Evolutionary conservation across 352 stramenopile species (phyloP).

Genomic region (Globisporangium ultimum): DNA sequence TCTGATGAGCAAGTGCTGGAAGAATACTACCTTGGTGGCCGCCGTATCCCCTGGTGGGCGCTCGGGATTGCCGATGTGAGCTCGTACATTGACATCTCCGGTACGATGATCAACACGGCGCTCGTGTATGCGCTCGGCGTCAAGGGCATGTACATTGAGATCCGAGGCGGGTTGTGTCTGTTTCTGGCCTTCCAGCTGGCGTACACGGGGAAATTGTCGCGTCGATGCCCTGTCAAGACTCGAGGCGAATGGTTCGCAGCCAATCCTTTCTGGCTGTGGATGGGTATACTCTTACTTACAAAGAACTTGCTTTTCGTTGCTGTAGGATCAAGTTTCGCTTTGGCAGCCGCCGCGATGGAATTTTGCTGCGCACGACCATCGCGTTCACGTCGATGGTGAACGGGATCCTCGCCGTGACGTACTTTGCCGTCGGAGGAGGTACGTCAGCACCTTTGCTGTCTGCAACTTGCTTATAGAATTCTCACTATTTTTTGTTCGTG

Average conservation of each 20-base stretch:
- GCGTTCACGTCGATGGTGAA: slow-evolving; percentile 64
- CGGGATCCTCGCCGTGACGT: slow-evolving; percentile 63
- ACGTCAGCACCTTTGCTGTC: no score
- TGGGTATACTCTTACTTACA: background rate
- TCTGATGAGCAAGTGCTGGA: slow-evolving; percentile 38
- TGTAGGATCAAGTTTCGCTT: slow-evolving; percentile 82
- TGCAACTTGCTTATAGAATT: no score
- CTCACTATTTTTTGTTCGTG: no score
- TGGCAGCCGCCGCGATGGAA: slow-evolving; percentile 40
- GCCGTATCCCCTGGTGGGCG: slow-evolving; percentile 68
- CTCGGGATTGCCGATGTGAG: slow-evolving; percentile 74
- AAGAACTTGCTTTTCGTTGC: background rate
- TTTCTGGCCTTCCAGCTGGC: slow-evolving; percentile 79
- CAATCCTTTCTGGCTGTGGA: background rate
- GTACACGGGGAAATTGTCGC: slow-evolving; percentile 76
- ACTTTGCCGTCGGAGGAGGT: slow-evolving; percentile 73
- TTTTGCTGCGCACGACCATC: slow-evolving; percentile 65
- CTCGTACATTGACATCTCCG: slow-evolving; percentile 84
- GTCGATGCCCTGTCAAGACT: slow-evolving; percentile 73
- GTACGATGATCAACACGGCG: slow-evolving; percentile 85
- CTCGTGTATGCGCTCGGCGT: slow-evolving; percentile 78
- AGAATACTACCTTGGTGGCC: slow-evolving; percentile 73
- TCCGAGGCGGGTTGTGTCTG: slow-evolving; percentile 70
- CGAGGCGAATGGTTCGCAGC: slow-evolving; percentile 62
- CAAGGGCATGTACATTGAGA: slow-evolving; percentile 84